Percentiles rank a stretch among this genome's conserved stretches.
Evolutionary conservation across 2,329 filamentous ascomycete genomes (phyloP).

Genomic region (Stachybotrys chartarum): DNA sequence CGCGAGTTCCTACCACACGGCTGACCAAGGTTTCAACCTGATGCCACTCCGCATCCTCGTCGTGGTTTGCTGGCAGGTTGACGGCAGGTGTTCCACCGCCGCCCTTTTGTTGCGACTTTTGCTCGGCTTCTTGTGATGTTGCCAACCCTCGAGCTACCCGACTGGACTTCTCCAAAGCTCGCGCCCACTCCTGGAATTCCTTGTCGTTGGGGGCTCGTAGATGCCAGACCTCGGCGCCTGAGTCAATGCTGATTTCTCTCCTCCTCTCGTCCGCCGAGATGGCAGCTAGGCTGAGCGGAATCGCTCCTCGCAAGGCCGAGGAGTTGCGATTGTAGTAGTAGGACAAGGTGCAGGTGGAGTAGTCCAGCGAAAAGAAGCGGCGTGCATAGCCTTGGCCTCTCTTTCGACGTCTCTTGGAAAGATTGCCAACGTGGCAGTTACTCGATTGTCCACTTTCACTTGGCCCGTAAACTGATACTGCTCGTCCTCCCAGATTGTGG

Average conservation of each 20-base stretch:
- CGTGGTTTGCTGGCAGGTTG: conserved; percentile 25
- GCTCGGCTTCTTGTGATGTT: conserved; percentile 14
- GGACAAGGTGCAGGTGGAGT: conserved; percentile 85
- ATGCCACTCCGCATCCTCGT: conserved; percentile 79
- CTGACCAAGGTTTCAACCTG: conserved; percentile 81
- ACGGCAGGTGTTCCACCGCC: conserved; percentile 13
- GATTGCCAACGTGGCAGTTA: conserved; percentile 72
- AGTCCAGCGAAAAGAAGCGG: conserved; percentile 94
- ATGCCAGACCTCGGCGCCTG: conserved; percentile 95
- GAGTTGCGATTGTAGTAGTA: conserved; percentile 96
- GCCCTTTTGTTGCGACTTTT: conserved; percentile 19
- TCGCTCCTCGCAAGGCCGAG: conserved; percentile 83
- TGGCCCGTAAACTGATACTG: conserved; percentile 43
- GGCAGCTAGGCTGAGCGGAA: conserved; percentile 84
- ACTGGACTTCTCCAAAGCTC: conserved; percentile 76
- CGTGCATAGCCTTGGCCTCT: conserved; percentile 88
- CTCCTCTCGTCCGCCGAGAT: conserved; percentile 84
- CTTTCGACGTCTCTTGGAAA: conserved; percentile 89
- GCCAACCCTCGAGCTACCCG: conserved; percentile 53
- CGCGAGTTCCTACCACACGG: conserved; percentile 77
- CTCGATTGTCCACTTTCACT: conserved; percentile 36
- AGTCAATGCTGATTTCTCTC: conserved; percentile 92
- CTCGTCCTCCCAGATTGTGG: conserved; percentile 33
- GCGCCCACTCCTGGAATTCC: conserved; percentile 84
- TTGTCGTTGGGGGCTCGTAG: conserved; percentile 73